These are phyloP conservation scores for Daldinia caldariorum DNA, from an alignment of 495 filamentous ascomycete genomes.

Conservation along the genomic window DNA sequence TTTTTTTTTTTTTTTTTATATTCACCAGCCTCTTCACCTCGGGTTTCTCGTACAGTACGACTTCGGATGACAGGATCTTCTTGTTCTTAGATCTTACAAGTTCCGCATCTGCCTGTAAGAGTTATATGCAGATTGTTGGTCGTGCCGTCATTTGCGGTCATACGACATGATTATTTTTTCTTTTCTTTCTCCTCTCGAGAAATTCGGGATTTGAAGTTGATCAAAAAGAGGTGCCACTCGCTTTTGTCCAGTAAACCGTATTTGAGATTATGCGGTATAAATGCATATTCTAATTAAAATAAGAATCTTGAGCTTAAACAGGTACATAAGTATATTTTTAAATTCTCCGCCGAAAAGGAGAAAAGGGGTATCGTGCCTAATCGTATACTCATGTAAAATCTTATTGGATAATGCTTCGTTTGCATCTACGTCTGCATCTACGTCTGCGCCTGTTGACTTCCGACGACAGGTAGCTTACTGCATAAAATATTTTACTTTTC, in stretches of 20 bases:
- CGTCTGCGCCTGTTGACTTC: neutral
- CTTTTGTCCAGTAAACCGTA: conserved; percentile 7
- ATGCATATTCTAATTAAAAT: conserved; percentile 7
- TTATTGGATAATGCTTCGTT: neutral
- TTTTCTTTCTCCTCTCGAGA: neutral
- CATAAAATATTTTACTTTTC: conserved; percentile 15
- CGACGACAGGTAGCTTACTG: conserved; percentile 1
- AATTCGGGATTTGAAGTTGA: conserved; percentile 32
- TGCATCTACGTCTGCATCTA: neutral
- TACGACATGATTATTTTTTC: conserved; percentile 17
- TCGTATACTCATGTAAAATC: conserved; percentile 2
- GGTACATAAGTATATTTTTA: neutral
- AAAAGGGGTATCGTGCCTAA: conserved; percentile 17
- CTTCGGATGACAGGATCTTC: conserved; percentile 18
- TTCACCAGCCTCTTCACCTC: conserved; percentile 8
- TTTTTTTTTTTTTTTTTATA: conserved; percentile 1
- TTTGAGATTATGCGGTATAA: conserved; percentile 21
- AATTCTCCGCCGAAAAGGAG: neutral
- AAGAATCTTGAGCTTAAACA: conserved; percentile 15
- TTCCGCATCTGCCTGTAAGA: conserved; percentile 13
- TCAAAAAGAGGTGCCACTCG: conserved; percentile 16
- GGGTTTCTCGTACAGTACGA: conserved; percentile 15
- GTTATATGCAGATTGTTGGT: conserved; percentile 7
- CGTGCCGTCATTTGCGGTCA: conserved; percentile 30
- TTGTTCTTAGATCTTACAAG: conserved; percentile 25